These are phyloP conservation scores for Corynascus novoguineensis DNA, from an alignment of 495 filamentous ascomycete genomes.

Conservation along the genomic window DNA sequence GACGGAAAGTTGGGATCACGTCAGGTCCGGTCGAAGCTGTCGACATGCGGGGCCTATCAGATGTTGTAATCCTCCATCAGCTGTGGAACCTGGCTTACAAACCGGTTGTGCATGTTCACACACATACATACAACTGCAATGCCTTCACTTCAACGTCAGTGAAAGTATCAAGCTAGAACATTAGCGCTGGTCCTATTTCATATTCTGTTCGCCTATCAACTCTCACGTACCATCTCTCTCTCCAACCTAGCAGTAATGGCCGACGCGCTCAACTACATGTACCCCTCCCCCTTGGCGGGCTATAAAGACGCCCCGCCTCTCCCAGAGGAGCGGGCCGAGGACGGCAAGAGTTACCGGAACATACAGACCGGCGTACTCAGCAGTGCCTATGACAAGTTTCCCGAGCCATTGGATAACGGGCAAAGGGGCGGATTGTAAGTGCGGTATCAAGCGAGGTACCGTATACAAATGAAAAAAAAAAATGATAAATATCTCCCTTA, in stretches of 20 bases:
- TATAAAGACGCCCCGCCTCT: conserved; percentile 60
- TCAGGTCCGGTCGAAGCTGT: background rate
- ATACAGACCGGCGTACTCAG: conserved; percentile 52
- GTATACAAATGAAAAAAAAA: too few species aligned
- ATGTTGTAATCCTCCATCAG: background rate
- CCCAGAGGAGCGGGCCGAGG: conserved; percentile 54
- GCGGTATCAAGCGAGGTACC: too few species aligned
- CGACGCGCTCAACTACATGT: conserved; percentile 35
- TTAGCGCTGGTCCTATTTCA: too few species aligned
- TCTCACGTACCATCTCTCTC: too few species aligned
- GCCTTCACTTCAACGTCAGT: background rate
- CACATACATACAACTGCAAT: too few species aligned
- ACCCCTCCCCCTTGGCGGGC: conserved; percentile 62
- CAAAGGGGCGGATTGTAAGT: conserved; percentile 54
- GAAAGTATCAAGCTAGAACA: background rate
- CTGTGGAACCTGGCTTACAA: conserved; percentile 11
- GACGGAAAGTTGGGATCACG: background rate
- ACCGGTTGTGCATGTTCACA: background rate
- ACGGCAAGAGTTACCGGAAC: conserved; percentile 64
- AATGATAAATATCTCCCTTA: too few species aligned
- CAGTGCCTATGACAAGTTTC: conserved; percentile 59
- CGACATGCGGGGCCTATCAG: background rate
- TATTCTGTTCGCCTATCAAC: too few species aligned
- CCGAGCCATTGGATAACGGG: conserved; percentile 57
- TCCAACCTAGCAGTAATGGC: conserved; percentile 1